Evolutionary conservation across 345 rosid genomes (phyloP).

Genomic region (Xanthoceras sorbifolium): DNA sequence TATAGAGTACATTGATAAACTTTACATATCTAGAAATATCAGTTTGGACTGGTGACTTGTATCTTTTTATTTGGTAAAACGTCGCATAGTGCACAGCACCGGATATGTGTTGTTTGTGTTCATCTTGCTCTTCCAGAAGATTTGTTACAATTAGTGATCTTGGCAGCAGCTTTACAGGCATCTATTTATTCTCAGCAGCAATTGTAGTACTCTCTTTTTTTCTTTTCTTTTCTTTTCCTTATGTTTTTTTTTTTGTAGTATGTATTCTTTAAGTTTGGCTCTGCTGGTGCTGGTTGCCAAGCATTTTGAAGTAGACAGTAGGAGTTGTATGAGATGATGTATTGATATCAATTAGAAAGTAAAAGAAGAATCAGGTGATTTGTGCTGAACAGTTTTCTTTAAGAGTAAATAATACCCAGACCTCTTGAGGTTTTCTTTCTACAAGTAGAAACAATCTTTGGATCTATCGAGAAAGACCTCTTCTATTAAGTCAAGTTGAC

Average conservation of each 20-base stretch:
- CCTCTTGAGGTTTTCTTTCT: too few species aligned
- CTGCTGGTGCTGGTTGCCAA: not conserved
- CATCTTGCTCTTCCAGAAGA: not conserved
- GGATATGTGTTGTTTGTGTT: not conserved
- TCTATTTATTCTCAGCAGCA: slow-evolving; percentile 10
- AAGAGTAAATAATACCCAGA: too few species aligned
- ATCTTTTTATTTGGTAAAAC: not conserved
- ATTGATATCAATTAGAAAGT: not conserved
- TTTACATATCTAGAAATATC: slow-evolving; percentile 69
- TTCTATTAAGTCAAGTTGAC: too few species aligned
- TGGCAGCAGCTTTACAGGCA: not conserved
- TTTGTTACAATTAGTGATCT: not conserved
- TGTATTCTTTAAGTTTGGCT: not conserved
- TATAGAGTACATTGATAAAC: slow-evolving; percentile 68
- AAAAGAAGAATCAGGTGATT: slow-evolving; percentile 3
- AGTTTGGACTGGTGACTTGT: slow-evolving; percentile 67
- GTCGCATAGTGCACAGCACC: not conserved
- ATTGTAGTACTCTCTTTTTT: not conserved
- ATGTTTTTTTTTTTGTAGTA: not conserved
- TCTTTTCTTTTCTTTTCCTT: not conserved
- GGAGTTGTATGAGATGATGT: not conserved
- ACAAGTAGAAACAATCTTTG: too few species aligned
- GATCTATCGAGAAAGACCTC: too few species aligned
- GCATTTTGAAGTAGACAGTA: not conserved
- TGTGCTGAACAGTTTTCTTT: not conserved